Evolutionary conservation across 495 filamentous ascomycete species (phyloP).

Genomic region (Pseudoneurospora amorphoporcata): DNA sequence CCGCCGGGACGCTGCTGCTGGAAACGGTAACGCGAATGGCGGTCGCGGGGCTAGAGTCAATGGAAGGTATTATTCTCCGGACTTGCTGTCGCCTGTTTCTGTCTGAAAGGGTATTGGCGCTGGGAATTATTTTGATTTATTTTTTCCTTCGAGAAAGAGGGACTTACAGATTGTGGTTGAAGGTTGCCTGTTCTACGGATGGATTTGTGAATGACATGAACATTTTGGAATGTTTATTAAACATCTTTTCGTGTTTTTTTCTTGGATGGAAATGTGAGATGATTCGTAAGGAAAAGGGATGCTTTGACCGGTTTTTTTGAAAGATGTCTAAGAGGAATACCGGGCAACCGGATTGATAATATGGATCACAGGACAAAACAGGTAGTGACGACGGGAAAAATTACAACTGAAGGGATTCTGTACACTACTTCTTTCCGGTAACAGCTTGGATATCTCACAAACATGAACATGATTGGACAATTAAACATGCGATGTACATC

Average conservation of each 20-base stretch:
- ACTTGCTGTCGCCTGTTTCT: conserved; percentile 4
- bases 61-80: not conserved
- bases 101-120: not conserved
- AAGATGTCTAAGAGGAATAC: not conserved
- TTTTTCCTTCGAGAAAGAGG: not conserved
- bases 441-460: not conserved
- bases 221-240: not conserved
- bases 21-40: not conserved
- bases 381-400: not conserved
- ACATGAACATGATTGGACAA: not conserved
- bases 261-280: not conserved
- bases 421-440: not conserved
- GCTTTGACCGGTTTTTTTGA: not conserved
- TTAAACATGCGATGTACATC: not conserved
- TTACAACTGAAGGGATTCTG: not conserved
- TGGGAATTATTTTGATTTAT: too few species aligned
- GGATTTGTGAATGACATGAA: not conserved
- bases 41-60: not conserved
- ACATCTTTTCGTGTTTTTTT: not conserved
- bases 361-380: not conserved
- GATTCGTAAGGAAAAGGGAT: not conserved
- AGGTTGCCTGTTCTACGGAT: not conserved
- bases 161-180: not conserved
- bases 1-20: not conserved
- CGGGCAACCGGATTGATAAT: not conserved